phyloP scores from a whole-genome alignment of 495 filamentous ascomycete species.

The Patellaria atrata region DNA sequence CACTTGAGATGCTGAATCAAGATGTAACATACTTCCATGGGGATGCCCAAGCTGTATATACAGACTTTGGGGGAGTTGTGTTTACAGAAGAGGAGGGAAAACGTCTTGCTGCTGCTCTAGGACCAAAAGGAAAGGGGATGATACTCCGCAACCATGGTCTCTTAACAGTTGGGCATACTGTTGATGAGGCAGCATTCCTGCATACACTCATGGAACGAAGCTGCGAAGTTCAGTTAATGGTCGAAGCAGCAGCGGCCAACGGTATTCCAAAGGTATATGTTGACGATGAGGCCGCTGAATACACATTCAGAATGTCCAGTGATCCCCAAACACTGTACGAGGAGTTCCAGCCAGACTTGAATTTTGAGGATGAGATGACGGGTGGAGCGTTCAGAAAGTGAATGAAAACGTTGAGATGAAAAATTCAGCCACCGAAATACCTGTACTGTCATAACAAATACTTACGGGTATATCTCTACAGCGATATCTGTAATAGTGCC shows the following conservation, averaged over 20 bases:
- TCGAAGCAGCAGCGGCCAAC: slow-evolving; percentile 28
- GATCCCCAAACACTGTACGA: slow-evolving; percentile 28
- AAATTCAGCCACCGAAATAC: too few species aligned
- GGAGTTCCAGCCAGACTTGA: slow-evolving; percentile 29
- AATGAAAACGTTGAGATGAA: slow-evolving; percentile 2
- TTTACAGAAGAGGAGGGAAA: slow-evolving; percentile 26
- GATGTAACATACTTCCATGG: slow-evolving; percentile 30
- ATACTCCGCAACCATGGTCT: slow-evolving; percentile 29
- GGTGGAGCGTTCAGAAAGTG: slow-evolving; percentile 16
- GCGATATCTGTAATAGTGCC: slow-evolving; percentile 27
- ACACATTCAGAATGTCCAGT: slow-evolving; percentile 25
- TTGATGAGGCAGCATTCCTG: slow-evolving; percentile 29
- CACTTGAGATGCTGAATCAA: slow-evolving; percentile 32
- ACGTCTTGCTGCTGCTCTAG: slow-evolving; percentile 27
- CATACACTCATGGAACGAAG: slow-evolving; percentile 29
- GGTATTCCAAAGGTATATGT: slow-evolving; percentile 25
- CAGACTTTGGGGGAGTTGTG: slow-evolving; percentile 28
- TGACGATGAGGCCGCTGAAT: slow-evolving; percentile 25
- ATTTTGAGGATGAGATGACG: slow-evolving; percentile 25
- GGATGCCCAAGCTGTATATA: slow-evolving; percentile 28
- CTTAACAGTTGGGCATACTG: slow-evolving; percentile 28
- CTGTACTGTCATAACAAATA: background rate
- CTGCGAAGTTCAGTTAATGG: slow-evolving; percentile 28
- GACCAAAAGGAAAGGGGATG: slow-evolving; percentile 27
- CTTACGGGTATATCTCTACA: slow-evolving; percentile 17